These are phyloP conservation scores for Pelargonium nanum DNA, from an alignment of 345 rosid species.

Conservation along the genomic window DNA sequence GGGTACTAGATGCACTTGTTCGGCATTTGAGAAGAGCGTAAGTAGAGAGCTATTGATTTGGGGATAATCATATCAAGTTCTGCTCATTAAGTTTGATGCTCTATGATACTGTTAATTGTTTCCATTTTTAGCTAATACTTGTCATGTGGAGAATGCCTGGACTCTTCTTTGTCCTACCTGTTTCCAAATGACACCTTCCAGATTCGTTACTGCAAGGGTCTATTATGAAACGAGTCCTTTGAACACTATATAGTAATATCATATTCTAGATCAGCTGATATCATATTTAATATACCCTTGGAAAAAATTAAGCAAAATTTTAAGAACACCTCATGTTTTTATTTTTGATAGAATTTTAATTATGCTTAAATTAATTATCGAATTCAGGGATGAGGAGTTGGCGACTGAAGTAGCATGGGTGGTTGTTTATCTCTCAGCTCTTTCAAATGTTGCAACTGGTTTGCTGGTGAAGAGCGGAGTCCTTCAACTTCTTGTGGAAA, in stretches of 20 bases:
- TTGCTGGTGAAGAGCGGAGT: slow-evolving; percentile 62
- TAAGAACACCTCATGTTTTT: neutral
- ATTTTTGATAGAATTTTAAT: neutral
- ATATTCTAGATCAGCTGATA: neutral
- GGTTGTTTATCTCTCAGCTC: slow-evolving; percentile 93
- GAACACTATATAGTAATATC: neutral
- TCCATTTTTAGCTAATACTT: neutral
- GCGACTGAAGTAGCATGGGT: slow-evolving; percentile 96
- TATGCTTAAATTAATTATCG: slow-evolving; percentile 8
- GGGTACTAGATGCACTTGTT: slow-evolving; percentile 65
- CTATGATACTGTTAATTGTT: too few relatives aligned
- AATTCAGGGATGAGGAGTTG: slow-evolving; percentile 78
- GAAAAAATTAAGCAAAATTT: too few relatives aligned
- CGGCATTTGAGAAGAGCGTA: slow-evolving; percentile 76
- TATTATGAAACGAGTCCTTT: neutral
- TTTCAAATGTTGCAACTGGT: slow-evolving; percentile 66
- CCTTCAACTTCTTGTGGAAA: slow-evolving; percentile 64
- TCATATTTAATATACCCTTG: too few relatives aligned
- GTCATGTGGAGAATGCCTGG: neutral
- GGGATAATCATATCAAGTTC: too few relatives aligned
- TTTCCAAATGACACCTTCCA: too few relatives aligned
- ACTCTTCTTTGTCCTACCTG: neutral
- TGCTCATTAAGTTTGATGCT: neutral
- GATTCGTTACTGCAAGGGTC: neutral
- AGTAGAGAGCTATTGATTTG: slow-evolving; percentile 13